Evolutionary conservation across 768 basidiomycete species (phyloP), one percentile per base, ranked within the genome.

Genomic region (Wakefieldia striispora): DNA sequence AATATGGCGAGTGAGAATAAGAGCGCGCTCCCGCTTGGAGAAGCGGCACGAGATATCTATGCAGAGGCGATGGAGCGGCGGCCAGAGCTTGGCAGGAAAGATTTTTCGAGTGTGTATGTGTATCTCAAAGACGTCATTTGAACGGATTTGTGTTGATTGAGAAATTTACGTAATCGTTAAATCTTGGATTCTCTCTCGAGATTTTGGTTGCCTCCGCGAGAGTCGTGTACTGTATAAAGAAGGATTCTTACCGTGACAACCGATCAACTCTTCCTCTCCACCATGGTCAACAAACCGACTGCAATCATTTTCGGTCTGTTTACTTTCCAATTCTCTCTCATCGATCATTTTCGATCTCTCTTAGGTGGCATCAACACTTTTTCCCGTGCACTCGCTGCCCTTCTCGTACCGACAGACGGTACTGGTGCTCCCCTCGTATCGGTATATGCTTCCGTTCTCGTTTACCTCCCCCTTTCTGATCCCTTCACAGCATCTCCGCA

Each of bases 301-400:
- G 89, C 79, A 35, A 77, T 92, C 58, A 84, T 92, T 56, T 84
- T 90, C 58, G 90, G 90, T 91, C 51, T 54, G 81, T n/a, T n/a
- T 68, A 7, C 31, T 38, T 47, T 16, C 44, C 43, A 24, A 38
- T 26, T 36, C 11, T 45, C 12, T 43, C 46, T 27, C 34, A 51
- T 34, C 40, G 29, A 49, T 56, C 35, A 41, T 17, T 9, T 47
- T 50, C 51, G 41, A 48, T 54, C 45, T 16, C 4, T 9, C 26
- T 0, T 56, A 92, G 91, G 91, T 55, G 91, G 91, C 45, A 69
- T 91, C 56, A 91, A 90, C 71, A 88, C 86, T 46, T 86, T 75
- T 64, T 83, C 91, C 9, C 79, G 90, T 43, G 76, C 83, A 42
- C 79, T 93, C 45, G 85, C 86, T 33, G 72, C 77, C 44, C 69